Evolutionary conservation across 257 asterid species (phyloP).

Genomic region (Salvia rosmarinus): DNA sequence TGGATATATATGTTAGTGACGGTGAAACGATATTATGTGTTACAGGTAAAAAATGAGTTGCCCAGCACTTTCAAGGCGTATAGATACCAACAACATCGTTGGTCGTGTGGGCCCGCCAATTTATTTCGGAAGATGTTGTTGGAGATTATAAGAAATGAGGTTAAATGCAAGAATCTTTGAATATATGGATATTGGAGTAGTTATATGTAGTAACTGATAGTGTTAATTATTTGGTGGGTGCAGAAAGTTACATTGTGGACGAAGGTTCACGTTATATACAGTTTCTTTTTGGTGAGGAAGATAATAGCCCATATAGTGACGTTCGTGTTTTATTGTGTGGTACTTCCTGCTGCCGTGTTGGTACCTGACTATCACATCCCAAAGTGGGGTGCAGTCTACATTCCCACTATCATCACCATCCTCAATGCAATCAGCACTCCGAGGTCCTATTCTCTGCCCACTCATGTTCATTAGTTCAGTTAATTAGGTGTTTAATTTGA

Average conservation of each 20-base stretch:
- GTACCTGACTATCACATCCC: constrained; percentile 88
- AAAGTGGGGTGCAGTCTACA: constrained; percentile 84
- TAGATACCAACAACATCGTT: constrained; percentile 92
- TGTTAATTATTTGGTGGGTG: constrained; percentile 23
- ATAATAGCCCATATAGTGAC: constrained; percentile 88
- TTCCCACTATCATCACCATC: constrained; percentile 75
- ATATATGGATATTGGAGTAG: not conserved
- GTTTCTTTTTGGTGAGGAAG: constrained; percentile 92
- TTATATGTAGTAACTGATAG: not conserved
- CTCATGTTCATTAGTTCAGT: not conserved
- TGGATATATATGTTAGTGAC: not conserved
- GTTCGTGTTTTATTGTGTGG: constrained; percentile 71
- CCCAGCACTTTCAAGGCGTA: constrained; percentile 97
- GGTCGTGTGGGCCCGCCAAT: constrained; percentile 99
- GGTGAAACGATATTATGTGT: not conserved
- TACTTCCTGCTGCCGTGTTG: constrained; percentile 85
- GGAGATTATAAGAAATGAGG: constrained; percentile 82
- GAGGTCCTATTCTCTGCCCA: constrained; percentile 47
- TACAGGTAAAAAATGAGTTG: constrained; percentile 86
- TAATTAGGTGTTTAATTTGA: not conserved
- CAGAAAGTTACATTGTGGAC: constrained; percentile 92
- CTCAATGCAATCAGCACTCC: constrained; percentile 91
- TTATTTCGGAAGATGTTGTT: constrained; percentile 77
- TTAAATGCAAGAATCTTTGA: constrained; percentile 12
- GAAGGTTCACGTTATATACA: constrained; percentile 84